Evolutionary conservation across 139 green algal species (phyloP), one percentile per base, ranked within the genome.

Genomic region (Chlorella vulgaris): DNA sequence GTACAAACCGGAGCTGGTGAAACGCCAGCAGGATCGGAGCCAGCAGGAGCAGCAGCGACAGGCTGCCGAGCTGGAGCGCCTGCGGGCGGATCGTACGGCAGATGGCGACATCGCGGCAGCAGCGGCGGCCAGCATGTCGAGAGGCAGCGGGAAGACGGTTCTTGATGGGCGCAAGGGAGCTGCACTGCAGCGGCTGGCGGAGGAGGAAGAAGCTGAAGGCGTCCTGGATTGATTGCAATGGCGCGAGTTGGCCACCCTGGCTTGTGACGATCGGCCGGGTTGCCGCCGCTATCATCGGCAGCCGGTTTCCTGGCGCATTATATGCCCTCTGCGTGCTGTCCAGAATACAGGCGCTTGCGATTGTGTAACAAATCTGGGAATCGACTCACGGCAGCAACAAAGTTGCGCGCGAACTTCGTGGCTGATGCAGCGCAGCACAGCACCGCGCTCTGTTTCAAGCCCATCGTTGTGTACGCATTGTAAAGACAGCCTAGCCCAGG

Each of bases 1-100:
- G 51, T 98, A 98, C 69, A 69, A 89, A 35, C 89, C 89, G 8
- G 88, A 94, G 47, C 79, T 97, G 67, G 68, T 93, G 73, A 47
- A 71, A 33, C 78, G 73, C 7, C 61, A 81, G 39, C 40, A 86
- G 76, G 85, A 85, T 19, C 87, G 84, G 74, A 80, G 36, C 22
- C 81, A 81, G 26, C 31, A 63, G 81, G 92, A 96, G 82, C 21
- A 51, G 55, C 63, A 51, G 66, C 83, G 90, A 38, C 84, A 89
- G 29, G 76, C 79, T 33, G 81, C 76, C 10, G 85, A 96, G 55
- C 76, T 95, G 69, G 87, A 86, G 21, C 84, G 84, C 58, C 79
- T 96, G 61, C 80, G 76, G 28, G 78, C 80, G 18, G 92, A 96
- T 82, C 80, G 89, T 5, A 28, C 8, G 55, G 18, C 8, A 5